Evolutionary conservation across 192 early-diverging fungal genomes (phyloP), one percentile per base, ranked within the genome.

Genomic region (Endogone sp.): DNA sequence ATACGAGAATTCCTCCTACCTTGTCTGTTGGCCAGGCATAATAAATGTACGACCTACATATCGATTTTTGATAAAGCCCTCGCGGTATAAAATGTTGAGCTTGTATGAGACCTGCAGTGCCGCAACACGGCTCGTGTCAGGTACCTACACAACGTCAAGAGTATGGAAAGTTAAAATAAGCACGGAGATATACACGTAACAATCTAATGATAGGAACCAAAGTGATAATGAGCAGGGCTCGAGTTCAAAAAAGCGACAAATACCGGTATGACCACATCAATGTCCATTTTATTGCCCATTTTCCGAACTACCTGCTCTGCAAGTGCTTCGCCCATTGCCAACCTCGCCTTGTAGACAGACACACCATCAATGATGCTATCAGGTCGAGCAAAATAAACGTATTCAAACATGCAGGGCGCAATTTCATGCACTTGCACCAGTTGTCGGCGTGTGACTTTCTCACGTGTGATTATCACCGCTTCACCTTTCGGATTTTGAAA

Each of bases 51-150:
- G 89, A 21, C 96, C 98, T 82, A 99, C 87, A 76, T 99, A 99
- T 69, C 96, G 82, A 88, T 99, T 99, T 84, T 99, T 99, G 83
- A 97, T 94, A 79, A 99, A 98, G 4, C 98, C 98, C 89, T 99
- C 98, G 67, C 98, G 94, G 76, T 96, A 99, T 58, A 89, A 75
- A 63, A 95, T 88, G 62, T 94, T 91, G 64, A 99, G 80, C 76
- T 92, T 89, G 70, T 93, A 90, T 27, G 96, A 92, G 2, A 91
- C 84, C 82, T 99, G 95, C 73, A 99, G 79, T 37, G 97, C 98
- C 20, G 97, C 92, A 2, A 91, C 92, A 70, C 98, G 89, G 78
- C 91, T 93, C 23, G 98, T 99, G 78, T 99, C 98, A 30, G 98
- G 97, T 44, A 94, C 89, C 89, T 92, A 61, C 13, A 44, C 37